A percentile compares a stretch with the other conserved stretches of the same genome.
These are phyloP conservation scores for Cucumis hystrix DNA, from an alignment of 306 rosid genomes.

Conservation along the genomic window DNA sequence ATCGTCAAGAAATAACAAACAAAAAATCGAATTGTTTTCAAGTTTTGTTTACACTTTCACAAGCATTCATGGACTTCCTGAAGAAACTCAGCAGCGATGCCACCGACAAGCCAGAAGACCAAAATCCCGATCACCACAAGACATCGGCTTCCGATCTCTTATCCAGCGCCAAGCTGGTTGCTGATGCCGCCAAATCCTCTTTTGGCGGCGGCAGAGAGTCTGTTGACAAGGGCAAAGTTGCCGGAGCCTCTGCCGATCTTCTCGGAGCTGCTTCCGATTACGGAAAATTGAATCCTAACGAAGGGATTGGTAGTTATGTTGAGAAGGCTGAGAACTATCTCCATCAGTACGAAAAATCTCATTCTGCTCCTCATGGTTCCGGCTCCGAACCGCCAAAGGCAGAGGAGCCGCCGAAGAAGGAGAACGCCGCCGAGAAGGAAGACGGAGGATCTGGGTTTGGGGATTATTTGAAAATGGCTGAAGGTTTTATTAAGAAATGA, in stretches of 20 bases:
- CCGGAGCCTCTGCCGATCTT: constrained; percentile 6
- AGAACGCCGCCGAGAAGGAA: neutral
- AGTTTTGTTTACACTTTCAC: neutral
- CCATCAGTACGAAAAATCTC: neutral
- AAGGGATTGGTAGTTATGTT: neutral
- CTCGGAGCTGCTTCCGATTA: constrained; percentile 7
- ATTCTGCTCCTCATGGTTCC: neutral
- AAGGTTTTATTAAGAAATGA: constrained; percentile 6
- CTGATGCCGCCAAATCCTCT: constrained; percentile 5
- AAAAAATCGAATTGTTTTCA: neutral
- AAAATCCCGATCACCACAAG: neutral
- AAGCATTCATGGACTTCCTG: neutral
- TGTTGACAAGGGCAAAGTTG: constrained; percentile 7
- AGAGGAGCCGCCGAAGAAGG: constrained; percentile 1
- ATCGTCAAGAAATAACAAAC: neutral
- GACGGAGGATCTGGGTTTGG: neutral
- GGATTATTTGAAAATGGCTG: constrained; percentile 7
- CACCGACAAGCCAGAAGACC: neutral
- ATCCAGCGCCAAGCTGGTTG: constrained; percentile 10
- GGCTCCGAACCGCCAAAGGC: neutral
- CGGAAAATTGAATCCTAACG: neutral
- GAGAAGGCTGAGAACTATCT: constrained; percentile 8
- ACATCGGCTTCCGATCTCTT: constrained; percentile 1
- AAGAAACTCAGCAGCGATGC: neutral
- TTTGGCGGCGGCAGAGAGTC: neutral